Percentiles rank a stretch among this genome's conserved stretches.
Evolutionary conservation across 371 early-diverging fungal species (phyloP).

Genomic region (Mucor indicus): DNA sequence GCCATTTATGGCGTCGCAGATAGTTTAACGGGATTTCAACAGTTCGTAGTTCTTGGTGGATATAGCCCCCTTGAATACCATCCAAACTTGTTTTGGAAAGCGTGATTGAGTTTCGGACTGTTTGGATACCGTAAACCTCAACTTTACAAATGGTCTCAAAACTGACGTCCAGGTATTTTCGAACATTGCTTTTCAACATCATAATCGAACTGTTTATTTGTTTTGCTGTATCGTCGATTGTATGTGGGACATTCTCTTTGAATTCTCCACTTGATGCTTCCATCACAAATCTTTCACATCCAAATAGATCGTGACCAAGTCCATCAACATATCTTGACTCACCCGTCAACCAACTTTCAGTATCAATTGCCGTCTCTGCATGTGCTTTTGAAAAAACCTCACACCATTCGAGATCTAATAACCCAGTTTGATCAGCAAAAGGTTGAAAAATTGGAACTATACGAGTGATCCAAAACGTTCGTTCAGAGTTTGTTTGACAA

Average conservation of each 20-base stretch:
- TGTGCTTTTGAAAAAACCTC: not conserved
- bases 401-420: conserved; percentile 2
- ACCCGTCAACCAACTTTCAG: not conserved
- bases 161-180: no score
- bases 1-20: no score
- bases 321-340: conserved; percentile 1
- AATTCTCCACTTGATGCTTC: conserved; percentile 3
- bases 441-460: conserved; percentile 6
- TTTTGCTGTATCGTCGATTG: conserved; percentile 3
- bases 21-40: no score
- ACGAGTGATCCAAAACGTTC: conserved; percentile 2
- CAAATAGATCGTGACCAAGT: not conserved
- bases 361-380: not conserved
- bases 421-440: conserved; percentile 10
- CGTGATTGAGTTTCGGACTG: no score
- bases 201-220: not conserved
- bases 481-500: not conserved
- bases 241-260: conserved; percentile 5
- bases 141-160: no score
- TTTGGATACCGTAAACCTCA: no score
- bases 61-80: no score
- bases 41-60: no score
- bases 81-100: no score
- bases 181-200: no score
- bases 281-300: conserved; percentile 4